These are phyloP conservation scores for Sarocladium oryzae DNA, from an alignment of 2,329 filamentous ascomycete genomes.

Conservation along the genomic window DNA sequence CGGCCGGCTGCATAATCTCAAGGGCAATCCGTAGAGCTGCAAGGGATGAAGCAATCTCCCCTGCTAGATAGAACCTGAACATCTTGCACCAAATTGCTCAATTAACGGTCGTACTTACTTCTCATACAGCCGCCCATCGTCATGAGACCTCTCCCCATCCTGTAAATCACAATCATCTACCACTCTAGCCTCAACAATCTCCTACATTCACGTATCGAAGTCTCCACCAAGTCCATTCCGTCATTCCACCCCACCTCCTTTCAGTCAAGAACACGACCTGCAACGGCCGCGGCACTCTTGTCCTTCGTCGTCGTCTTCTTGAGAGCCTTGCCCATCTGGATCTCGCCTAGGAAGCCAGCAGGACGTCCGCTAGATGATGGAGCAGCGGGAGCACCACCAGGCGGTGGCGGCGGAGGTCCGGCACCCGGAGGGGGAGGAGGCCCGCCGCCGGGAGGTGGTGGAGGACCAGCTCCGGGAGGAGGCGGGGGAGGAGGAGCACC, in stretches of 20 bases:
- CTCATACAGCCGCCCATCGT: not conserved
- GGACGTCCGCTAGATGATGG: slow-evolving; percentile 43
- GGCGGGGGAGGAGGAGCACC: slow-evolving; percentile 31
- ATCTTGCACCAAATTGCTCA: not conserved
- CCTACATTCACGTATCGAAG: not conserved
- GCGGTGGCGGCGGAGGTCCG: slow-evolving; percentile 37
- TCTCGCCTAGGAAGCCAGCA: slow-evolving; percentile 69
- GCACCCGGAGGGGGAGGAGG: slow-evolving; percentile 37
- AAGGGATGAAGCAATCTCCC: slow-evolving; percentile 3
- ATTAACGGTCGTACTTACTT: not conserved
- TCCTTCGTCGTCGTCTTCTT: slow-evolving; percentile 90
- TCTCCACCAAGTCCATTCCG: too few relatives aligned
- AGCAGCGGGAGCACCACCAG: slow-evolving; percentile 33
- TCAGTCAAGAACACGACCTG: slow-evolving; percentile 66
- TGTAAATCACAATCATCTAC: not conserved
- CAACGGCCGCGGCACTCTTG: slow-evolving; percentile 63
- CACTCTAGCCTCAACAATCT: not conserved
- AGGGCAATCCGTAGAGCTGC: not conserved
- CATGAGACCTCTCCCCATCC: not conserved
- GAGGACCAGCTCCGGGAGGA: slow-evolving; percentile 33
- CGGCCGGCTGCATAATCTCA: not conserved
- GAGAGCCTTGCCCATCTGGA: slow-evolving; percentile 70
- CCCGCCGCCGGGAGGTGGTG: slow-evolving; percentile 26
- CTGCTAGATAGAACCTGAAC: not conserved
- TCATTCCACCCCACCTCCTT: not conserved